Evolutionary conservation across 306 rosid genomes (phyloP).

Genomic region (Crotalaria pallida): DNA sequence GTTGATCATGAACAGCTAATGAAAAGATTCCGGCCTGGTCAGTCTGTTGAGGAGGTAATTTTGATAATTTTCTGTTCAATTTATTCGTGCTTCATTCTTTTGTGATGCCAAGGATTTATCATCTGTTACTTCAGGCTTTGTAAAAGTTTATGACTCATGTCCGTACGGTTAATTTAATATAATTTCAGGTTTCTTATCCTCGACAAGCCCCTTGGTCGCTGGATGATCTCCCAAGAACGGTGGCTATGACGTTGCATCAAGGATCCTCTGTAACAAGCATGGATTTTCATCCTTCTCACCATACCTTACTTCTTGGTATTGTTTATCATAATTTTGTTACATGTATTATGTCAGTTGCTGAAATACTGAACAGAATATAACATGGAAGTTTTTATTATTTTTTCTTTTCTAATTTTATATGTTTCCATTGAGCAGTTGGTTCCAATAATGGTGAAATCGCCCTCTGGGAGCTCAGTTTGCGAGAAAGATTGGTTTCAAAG

Average conservation of each 20-base stretch:
- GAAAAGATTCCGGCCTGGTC: slow-evolving; percentile 67
- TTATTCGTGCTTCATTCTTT: background rate
- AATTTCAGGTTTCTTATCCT: slow-evolving; percentile 67
- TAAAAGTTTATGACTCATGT: slow-evolving; percentile 15
- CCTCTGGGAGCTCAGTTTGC: slow-evolving; percentile 73
- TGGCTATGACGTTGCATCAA: slow-evolving; percentile 68
- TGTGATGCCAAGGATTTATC: background rate
- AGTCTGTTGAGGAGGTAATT: slow-evolving; percentile 68
- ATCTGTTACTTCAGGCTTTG: slow-evolving; percentile 14
- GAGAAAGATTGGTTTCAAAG: slow-evolving; percentile 70
- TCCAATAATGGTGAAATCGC: slow-evolving; percentile 64
- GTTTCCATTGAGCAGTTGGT: slow-evolving; percentile 58
- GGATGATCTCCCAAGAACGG: slow-evolving; percentile 78
- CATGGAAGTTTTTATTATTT: background rate
- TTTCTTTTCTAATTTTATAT: slow-evolving; percentile 22
- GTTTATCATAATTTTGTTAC: slow-evolving; percentile 8
- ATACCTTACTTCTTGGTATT: slow-evolving; percentile 73
- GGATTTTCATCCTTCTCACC: slow-evolving; percentile 84
- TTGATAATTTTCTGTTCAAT: slow-evolving; percentile 6
- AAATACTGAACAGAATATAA: background rate
- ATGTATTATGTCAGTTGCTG: slow-evolving; percentile 5
- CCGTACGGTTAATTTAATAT: slow-evolving; percentile 12
- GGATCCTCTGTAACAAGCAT: slow-evolving; percentile 77
- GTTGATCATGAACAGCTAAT: slow-evolving; percentile 64
- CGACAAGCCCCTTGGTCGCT: slow-evolving; percentile 69